phyloP scores from a whole-genome alignment of 306 rosid species.

The Prunus armeniaca region DNA sequence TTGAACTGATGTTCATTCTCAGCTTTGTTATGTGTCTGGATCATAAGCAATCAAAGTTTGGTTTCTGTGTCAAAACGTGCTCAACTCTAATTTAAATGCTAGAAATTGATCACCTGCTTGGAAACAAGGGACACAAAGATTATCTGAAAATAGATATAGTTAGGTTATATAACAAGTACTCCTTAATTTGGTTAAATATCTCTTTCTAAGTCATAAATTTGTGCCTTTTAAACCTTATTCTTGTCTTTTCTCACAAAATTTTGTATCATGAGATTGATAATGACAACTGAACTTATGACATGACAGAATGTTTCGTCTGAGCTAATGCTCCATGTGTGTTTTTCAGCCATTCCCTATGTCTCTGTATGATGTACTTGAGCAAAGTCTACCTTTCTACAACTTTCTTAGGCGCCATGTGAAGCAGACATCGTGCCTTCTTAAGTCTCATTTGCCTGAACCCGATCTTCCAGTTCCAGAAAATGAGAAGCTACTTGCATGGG shows the following conservation, averaged over 20 bases:
- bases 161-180: not conserved
- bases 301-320: not conserved
- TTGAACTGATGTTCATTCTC: too few species aligned
- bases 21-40: too few species aligned
- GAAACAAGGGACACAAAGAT: not conserved
- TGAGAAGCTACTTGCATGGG: conserved; percentile 81
- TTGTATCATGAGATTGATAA: not conserved
- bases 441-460: conserved; percentile 59
- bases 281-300: not conserved
- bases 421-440: conserved; percentile 45
- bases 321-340: conserved; percentile 17
- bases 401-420: conserved; percentile 58
- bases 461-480: conserved; percentile 84
- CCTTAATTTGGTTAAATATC: not conserved
- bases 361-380: conserved; percentile 63
- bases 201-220: not conserved
- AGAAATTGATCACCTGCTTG: not conserved
- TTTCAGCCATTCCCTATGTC: conserved; percentile 66
- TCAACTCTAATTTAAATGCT: too few species aligned
- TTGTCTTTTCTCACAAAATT: not conserved
- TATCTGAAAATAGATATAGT: not conserved
- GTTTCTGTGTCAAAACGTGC: too few species aligned
- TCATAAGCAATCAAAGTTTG: too few species aligned
- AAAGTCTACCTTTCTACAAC: conserved; percentile 71
- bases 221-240: not conserved